A percentile compares a stretch with the other conserved stretches of the same genome.
These are phyloP conservation scores for Botryosphaeria agaves DNA, from an alignment of 2,329 filamentous ascomycete genomes.

Conservation along the genomic window DNA sequence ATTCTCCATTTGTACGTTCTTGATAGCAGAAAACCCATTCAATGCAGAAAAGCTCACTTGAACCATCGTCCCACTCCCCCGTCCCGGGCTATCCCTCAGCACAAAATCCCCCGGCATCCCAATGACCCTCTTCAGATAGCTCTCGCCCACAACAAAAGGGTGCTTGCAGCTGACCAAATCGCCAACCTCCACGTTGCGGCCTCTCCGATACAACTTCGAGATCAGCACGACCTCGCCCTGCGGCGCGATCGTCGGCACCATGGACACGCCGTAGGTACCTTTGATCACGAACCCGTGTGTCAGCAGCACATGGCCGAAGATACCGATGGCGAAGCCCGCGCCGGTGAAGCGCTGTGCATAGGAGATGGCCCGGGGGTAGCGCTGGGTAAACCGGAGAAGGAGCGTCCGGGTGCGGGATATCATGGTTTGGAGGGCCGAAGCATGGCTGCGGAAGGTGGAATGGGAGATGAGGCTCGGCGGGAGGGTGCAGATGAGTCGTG, in stretches of 20 bases:
- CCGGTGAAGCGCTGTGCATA: too few relatives aligned
- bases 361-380: too few relatives aligned
- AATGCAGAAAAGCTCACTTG: constrained; percentile 32
- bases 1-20: too few relatives aligned
- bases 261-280: constrained; percentile 55
- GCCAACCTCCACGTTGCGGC: constrained; percentile 53
- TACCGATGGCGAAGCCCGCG: too few relatives aligned
- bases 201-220: constrained; percentile 49
- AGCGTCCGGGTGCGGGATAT: too few relatives aligned
- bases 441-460: too few relatives aligned
- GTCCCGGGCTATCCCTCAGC: constrained; percentile 41
- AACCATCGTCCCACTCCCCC: constrained; percentile 33
- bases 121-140: constrained; percentile 59
- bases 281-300: constrained; percentile 43
- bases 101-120: constrained; percentile 50
- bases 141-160: constrained; percentile 36
- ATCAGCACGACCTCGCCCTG: constrained; percentile 52
- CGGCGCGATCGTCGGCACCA: constrained; percentile 69
- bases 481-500: too few relatives aligned
- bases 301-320: constrained; percentile 15
- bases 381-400: too few relatives aligned
- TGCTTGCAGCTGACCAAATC: constrained; percentile 69
- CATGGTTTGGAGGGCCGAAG: too few relatives aligned
- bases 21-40: neutral
- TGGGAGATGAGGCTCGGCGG: too few relatives aligned